Percentiles rank a stretch among this genome's conserved stretches.
These are phyloP conservation scores for Galerina marginata DNA, from an alignment of 768 basidiomycete genomes.

Conservation along the genomic window DNA sequence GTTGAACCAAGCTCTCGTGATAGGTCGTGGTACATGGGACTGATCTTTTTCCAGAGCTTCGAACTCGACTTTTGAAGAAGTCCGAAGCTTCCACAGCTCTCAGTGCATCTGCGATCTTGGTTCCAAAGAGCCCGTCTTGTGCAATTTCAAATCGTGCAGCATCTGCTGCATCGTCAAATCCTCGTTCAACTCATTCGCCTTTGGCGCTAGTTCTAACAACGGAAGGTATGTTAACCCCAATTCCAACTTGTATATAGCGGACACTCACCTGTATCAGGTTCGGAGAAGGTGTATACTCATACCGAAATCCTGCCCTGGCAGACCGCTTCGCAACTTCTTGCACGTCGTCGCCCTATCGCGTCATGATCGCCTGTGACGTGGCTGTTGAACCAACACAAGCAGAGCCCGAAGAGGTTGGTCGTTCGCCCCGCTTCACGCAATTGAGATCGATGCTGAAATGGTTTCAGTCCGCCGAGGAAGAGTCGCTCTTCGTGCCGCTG, in stretches of 20 bases:
- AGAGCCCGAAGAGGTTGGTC: constrained; percentile 33
- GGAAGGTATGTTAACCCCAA: constrained; percentile 52
- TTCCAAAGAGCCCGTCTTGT: constrained; percentile 52
- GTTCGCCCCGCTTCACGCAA: constrained; percentile 4
- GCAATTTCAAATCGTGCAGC: constrained; percentile 67
- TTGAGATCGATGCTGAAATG: constrained; percentile 3
- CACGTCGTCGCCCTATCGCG: constrained; percentile 68
- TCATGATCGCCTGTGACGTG: constrained; percentile 66
- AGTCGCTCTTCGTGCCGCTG: constrained; percentile 56
- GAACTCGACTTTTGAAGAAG: constrained; percentile 45
- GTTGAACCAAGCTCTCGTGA: constrained; percentile 14
- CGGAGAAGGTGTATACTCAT: constrained; percentile 69
- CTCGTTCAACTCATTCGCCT: constrained; percentile 61
- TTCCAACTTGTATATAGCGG: not conserved
- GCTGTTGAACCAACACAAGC: constrained; percentile 44
- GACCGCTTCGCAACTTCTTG: constrained; percentile 70
- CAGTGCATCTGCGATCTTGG: constrained; percentile 76
- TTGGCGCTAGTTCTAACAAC: constrained; percentile 54
- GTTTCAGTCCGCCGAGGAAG: constrained; percentile 49
- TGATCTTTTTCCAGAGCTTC: constrained; percentile 33
- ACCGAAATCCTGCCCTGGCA: constrained; percentile 60
- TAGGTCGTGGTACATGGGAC: not conserved
- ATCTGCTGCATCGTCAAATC: constrained; percentile 66
- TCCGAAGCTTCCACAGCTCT: constrained; percentile 66
- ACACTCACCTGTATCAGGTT: constrained; percentile 36